These are phyloP conservation scores for Dryas drummondii DNA, from an alignment of 306 rosid genomes.

Conservation along the genomic window DNA sequence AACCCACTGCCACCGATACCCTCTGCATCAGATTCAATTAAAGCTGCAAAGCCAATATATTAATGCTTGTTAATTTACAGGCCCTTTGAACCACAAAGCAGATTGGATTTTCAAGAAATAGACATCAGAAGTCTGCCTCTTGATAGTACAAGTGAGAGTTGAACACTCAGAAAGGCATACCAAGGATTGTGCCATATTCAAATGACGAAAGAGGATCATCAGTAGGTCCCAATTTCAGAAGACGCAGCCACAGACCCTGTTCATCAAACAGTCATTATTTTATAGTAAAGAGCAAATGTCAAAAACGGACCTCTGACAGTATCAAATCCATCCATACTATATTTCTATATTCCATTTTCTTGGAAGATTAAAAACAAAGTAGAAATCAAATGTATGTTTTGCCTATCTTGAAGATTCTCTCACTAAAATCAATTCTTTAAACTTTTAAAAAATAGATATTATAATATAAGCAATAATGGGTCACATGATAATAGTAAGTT, in stretches of 20 bases:
- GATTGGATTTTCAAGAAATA: conserved; percentile 27
- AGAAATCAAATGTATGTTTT: neutral
- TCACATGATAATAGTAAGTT: neutral
- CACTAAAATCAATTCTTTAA: neutral
- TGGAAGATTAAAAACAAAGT: neutral
- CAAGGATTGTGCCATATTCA: conserved; percentile 99
- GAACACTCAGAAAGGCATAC: conserved; percentile 42
- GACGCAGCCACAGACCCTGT: conserved; percentile 97
- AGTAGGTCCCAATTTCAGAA: conserved; percentile 87
- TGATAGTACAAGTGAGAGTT: conserved; percentile 19
- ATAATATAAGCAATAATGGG: neutral
- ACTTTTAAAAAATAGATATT: neutral
- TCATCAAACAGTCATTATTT: conserved; percentile 17
- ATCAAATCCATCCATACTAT: neutral
- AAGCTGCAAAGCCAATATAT: conserved; percentile 63
- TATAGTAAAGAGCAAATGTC: neutral
- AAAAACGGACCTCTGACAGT: neutral
- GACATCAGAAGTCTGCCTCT: conserved; percentile 14
- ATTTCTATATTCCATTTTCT: neutral
- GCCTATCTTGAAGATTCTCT: neutral
- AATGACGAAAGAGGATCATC: conserved; percentile 98
- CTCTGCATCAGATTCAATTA: conserved; percentile 98
- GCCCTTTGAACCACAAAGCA: conserved; percentile 19
- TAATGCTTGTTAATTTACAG: conserved; percentile 27
- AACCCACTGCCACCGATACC: conserved; percentile 99